Base-by-base conservation (phyloP, 1,139 yeast species). In the Kodamaea suecica region DNA sequence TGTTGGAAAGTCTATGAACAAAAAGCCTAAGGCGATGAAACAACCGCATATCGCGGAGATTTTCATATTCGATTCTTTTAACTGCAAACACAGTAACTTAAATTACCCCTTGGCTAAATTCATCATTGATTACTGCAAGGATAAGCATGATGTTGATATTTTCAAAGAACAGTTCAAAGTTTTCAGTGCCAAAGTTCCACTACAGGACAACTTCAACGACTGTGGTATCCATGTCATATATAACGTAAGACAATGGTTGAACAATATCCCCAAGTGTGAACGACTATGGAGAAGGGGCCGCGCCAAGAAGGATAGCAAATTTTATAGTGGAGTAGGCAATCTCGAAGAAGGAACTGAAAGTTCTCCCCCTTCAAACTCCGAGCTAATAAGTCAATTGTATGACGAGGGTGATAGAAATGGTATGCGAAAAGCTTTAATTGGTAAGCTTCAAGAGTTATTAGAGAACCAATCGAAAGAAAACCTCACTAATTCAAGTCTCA, bases 191-290 rank as follows among this genome's bases (percentile, higher is more conserved):
- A 53, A 63, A 19, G 95, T 88, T 0, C 96, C 97, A 0, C 79
- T 74, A 42, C 99, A 94, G 53, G 79, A 80, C 33, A 94, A 94
- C 54, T 80, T 81, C 59, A 86, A 90, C 52, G 98, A 94, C 55
- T 94, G 99, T 62, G 99, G 99, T 1, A 78, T 94, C 15, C 97
- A 86, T 61, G 84, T 92, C 4, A 81, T 94, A 17, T 83, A 83
- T 49, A 92, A 86, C 50, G 75, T 85, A 10, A 72, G 76, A 41
- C 76, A 73, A 47, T 84, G 90, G 64, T 63, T 86, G 33, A 60
- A 65, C 24, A 59, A 72, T 31, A 78, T 81, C 0, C 53, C 53
- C 0, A 63, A 53, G 28, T 77, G 85, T 39, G 67, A 79, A 26
- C 53, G 57, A 23, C 48, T 76, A 9, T 80, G 88, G 86, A 58